phyloP scores from a whole-genome alignment of 2,329 filamentous ascomycete species.

The Xylariaceae sp. region DNA sequence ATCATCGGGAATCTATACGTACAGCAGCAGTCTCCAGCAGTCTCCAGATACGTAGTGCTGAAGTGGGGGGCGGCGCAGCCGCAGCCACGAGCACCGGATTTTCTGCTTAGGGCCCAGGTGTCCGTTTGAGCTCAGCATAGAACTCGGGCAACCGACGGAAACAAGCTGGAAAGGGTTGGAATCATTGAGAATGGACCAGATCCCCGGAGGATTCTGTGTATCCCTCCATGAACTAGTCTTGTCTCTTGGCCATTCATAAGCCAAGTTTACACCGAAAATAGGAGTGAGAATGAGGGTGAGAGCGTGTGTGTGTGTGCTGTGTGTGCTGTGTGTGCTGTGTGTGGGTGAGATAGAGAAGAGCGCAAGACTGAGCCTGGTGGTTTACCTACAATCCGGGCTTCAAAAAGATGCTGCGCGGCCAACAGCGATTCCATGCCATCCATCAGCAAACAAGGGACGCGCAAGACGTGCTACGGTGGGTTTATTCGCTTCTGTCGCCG shows the following conservation, averaged over 20 bases:
- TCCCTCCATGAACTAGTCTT: conserved; percentile 22
- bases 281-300: not conserved
- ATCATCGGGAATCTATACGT: conserved; percentile 8
- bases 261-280: conserved; percentile 28
- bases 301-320: not conserved
- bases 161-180: conserved; percentile 10
- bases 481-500: not conserved
- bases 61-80: conserved; percentile 12
- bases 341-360: not conserved
- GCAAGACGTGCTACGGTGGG: conserved; percentile 6
- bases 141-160: not conserved
- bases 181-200: conserved; percentile 18
- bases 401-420: conserved; percentile 16
- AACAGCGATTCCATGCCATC: not conserved
- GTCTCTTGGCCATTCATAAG: conserved; percentile 13
- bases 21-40: not conserved
- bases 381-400: conserved; percentile 16
- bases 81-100: conserved; percentile 8
- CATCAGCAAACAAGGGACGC: not conserved
- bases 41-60: conserved; percentile 5
- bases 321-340: not conserved
- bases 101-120: conserved; percentile 4
- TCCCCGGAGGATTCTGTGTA: conserved; percentile 23
- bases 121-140: not conserved
- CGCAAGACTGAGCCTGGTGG: conserved; percentile 10